Base-by-base conservation (phyloP, 129 eudicot genomes). In the Kitagawia praeruptora region DNA sequence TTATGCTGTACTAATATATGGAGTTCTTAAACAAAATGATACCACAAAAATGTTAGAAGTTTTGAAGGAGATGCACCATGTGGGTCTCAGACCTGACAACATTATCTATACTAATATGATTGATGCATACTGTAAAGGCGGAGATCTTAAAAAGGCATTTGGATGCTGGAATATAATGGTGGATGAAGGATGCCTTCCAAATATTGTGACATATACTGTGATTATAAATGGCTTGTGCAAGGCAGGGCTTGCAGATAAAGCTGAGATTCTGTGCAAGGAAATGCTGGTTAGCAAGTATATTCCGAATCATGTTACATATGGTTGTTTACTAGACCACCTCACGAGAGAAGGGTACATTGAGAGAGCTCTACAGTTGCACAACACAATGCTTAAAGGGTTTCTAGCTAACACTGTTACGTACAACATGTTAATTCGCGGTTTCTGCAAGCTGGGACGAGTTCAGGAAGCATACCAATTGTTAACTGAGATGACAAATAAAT, bases 401-500 rank as follows among this genome's bases (percentile, higher is more conserved):
- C 77, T 92, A 73, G 96, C 93, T 8, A 95, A 87, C 86, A 95
- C 96, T 5, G 78, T 95, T 38, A 90, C 96, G 2, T 90, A 90
- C 85, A 95, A 95, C 81, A 95, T 95, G 77, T 82, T 92, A 18
- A 90, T 92, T 74, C 85, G 88, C 10, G 99, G 99, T 61, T 90
- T 90, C 54, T 92, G 99, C 85, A 90, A 90, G 85, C 23, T 85
- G 82, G 99, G 96, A 37, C 89, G 81, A 81, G 28, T 89, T 85
- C 66, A 87, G 79, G 89, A 90, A 87, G 99, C 93, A 66, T 44
- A 67, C 3, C 66, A 83, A 71, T 79, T 61, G 56, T 83, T 95
- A 37, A 64, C 42, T 77, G 94, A 95, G 81, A 95, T 95, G 99
- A 75, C 81, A 40, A 76, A 75, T 51, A 87, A 80, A 56, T 90